Conservation (phyloP, 441 rosid genomes). For the Adansonia rubrostipa region DNA sequence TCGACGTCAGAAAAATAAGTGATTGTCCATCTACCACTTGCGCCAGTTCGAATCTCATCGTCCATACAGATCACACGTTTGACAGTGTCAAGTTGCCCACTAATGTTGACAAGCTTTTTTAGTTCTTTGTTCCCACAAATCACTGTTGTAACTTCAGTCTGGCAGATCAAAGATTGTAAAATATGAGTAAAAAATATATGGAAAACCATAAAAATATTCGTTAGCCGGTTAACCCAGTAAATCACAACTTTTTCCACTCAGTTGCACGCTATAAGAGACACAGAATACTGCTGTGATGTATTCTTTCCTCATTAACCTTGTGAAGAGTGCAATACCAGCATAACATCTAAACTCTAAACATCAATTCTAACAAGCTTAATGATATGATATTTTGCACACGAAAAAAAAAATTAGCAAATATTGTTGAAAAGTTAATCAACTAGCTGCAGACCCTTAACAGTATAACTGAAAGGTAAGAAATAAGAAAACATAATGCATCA, state of each 20-base stretch:
- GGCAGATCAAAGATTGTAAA: conserved; percentile 31
- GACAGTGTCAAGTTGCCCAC: conserved; percentile 89
- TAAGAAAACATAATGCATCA: neutral
- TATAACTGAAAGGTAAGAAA: neutral
- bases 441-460: neutral
- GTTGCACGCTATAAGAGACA: neutral
- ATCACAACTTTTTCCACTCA: neutral
- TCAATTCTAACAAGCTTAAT: conserved; percentile 1
- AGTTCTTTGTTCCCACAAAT: conserved; percentile 91
- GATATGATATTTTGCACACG: neutral
- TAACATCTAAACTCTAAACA: neutral
- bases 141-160: conserved; percentile 96
- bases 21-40: conserved; percentile 61
- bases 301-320: neutral
- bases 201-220: neutral
- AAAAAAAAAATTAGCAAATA: neutral
- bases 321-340: neutral
- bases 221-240: neutral
- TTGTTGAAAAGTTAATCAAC: neutral
- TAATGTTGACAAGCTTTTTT: conserved; percentile 73
- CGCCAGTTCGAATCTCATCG: conserved; percentile 66
- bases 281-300: neutral
- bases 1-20: conserved; percentile 65
- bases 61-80: conserved; percentile 89
- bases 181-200: neutral